Percentiles rank a stretch among this genome's conserved stretches.
phyloP scores from a whole-genome alignment of 345 rosid species.

The Erodium maritimum region DNA sequence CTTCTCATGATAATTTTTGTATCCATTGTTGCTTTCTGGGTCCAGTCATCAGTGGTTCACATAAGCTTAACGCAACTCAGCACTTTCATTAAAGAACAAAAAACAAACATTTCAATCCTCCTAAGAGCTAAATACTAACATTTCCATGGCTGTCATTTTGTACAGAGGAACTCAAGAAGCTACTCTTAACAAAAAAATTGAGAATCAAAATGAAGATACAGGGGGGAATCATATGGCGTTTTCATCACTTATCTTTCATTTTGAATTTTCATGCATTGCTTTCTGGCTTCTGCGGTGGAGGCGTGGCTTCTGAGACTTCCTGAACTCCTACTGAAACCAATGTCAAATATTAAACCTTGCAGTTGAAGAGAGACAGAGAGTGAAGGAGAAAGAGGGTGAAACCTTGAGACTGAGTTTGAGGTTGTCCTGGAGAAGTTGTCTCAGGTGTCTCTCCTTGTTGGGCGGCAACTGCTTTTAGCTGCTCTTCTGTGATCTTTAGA shows the following conservation, averaged over 20 bases:
- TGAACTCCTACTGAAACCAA: slow-evolving; percentile 20
- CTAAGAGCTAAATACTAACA: too few relatives aligned
- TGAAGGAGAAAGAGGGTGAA: too few relatives aligned
- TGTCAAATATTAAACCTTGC: background rate
- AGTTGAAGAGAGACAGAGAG: background rate
- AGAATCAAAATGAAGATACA: background rate
- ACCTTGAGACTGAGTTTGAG: slow-evolving; percentile 34
- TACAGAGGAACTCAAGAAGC: background rate
- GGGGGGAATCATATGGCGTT: too few relatives aligned
- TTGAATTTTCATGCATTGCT: background rate
- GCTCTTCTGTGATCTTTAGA: slow-evolving; percentile 75
- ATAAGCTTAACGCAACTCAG: too few relatives aligned
- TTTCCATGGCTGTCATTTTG: too few relatives aligned
- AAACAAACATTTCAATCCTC: too few relatives aligned
- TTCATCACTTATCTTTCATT: background rate
- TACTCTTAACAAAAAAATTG: background rate
- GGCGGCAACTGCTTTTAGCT: slow-evolving; percentile 48
- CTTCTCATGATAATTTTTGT: too few relatives aligned
- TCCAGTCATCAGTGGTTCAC: too few relatives aligned
- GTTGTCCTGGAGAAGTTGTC: slow-evolving; percentile 17
- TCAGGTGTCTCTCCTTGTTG: slow-evolving; percentile 14
- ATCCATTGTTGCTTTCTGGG: too few relatives aligned
- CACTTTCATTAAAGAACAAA: too few relatives aligned
- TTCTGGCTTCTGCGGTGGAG: slow-evolving; percentile 46
- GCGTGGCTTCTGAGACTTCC: too few relatives aligned